Base-by-base conservation (phyloP, 768 basidiomycete genomes). In the Russula brevipes region DNA sequence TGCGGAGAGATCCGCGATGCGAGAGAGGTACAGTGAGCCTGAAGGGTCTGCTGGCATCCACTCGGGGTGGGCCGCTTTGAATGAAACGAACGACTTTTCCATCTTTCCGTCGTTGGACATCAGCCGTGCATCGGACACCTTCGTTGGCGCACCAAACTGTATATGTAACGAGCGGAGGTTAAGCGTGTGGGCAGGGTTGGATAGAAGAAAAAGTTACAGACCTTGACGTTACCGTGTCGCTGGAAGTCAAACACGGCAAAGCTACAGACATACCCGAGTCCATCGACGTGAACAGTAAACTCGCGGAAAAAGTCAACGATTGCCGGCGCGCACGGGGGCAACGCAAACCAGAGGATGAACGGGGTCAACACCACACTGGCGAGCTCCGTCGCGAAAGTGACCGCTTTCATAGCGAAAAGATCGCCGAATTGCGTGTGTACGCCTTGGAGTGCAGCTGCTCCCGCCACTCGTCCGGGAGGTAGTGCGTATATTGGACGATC, bases 211-310 rank as follows among this genome's bases (percentile, higher is more conserved):
- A 49, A 17, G 8, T 1, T 1, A 73, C 81, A 56, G 58, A 89
- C 89, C 80, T 90, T 94, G 72, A 93, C 81, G 72, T 95, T 95
- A 0, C 94, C 94, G 66, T 97, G 94, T 59, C 94, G 78, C 76
- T 94, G 87, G 73, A 99, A 98, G 73, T 98, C 95, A 72, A 99
- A 99, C 63, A 96, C 95, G 3, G 97, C 97, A 74, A 98, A 99
- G 60, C 91, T 94, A 72, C 97, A 98, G 19, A 99, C 91, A 70
- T 97, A 96, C 5, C 97, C 97, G 2, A 97, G 82, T 0, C 95
- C 93, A 63, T 98, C 95, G 24, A 99, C 89, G 73, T 98, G 96
- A 1, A 99, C 89, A 0, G 94, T 89, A 72, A 98, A 99, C 74
- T 98, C 96, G 38, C 96, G 85, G 83, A 99, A 98, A 72, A 99